phyloP scores from a whole-genome alignment of 371 early-diverging fungal species.

The Mortierella sp. region DNA sequence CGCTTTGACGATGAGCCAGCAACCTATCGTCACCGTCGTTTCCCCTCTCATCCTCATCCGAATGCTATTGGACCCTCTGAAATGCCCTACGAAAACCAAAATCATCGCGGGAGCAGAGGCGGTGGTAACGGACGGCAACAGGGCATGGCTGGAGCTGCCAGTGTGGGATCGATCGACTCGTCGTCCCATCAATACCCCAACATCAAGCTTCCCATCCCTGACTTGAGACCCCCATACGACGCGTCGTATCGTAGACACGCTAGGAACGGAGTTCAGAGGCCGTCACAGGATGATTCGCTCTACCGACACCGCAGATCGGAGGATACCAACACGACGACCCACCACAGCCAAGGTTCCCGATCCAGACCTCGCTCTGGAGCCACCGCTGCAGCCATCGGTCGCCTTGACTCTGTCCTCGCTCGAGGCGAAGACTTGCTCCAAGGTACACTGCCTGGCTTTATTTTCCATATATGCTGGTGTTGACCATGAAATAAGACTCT shows the following conservation, averaged over 20 bases:
- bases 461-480: neutral
- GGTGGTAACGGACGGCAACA: neutral
- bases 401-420: slow-evolving; percentile 36
- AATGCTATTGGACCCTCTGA: neutral
- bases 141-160: neutral
- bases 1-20: slow-evolving; percentile 14
- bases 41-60: neutral
- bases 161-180: neutral
- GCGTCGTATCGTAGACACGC: neutral
- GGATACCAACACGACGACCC: slow-evolving; percentile 11
- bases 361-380: slow-evolving; percentile 52
- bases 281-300: slow-evolving; percentile 13
- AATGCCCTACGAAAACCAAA: neutral
- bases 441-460: slow-evolving; percentile 19
- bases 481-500: too few species aligned
- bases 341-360: slow-evolving; percentile 21
- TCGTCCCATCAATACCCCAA: neutral
- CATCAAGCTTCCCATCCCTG: slow-evolving; percentile 16
- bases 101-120: neutral
- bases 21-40: neutral
- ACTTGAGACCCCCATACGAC: neutral
- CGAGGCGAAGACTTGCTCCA: slow-evolving; percentile 46
- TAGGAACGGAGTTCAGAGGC: neutral
- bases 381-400: slow-evolving; percentile 54
- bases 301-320: slow-evolving; percentile 12